Evolutionary conservation across 768 basidiomycete species (phyloP).

Genomic region (Boletus vinaceobasis): DNA sequence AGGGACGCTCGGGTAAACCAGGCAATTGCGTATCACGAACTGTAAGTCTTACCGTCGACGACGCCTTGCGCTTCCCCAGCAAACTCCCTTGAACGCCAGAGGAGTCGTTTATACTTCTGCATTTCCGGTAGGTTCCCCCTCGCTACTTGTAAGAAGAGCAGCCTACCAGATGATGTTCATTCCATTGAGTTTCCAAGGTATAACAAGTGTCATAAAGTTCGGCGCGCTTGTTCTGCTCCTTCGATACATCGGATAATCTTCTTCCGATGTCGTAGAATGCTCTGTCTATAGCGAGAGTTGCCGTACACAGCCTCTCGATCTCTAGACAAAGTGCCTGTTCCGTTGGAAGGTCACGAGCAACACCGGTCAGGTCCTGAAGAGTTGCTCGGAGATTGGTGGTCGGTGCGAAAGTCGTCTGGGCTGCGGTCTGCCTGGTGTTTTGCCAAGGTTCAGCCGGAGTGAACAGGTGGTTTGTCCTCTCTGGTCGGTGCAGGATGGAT

Average conservation of each 20-base stretch:
- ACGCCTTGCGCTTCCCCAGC: conserved; percentile 16
- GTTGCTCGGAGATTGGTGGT: neutral
- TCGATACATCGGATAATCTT: conserved; percentile 5
- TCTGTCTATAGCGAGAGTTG: conserved; percentile 16
- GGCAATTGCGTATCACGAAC: fast-evolving
- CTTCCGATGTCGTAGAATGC: conserved; percentile 14
- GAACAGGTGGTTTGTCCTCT: neutral
- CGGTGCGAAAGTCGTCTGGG: neutral
- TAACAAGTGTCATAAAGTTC: conserved; percentile 11
- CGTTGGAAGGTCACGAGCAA: conserved; percentile 2
- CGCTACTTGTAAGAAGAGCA: too few species aligned
- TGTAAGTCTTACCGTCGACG: conserved; percentile 12
- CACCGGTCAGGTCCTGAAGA: neutral
- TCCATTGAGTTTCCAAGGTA: conserved; percentile 14
- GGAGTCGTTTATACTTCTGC: conserved; percentile 14
- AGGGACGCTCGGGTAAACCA: neutral
- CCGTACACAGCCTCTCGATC: conserved; percentile 14
- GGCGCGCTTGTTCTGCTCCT: conserved; percentile 4
- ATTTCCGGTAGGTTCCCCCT: neutral
- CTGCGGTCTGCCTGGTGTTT: neutral
- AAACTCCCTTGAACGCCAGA: conserved; percentile 20
- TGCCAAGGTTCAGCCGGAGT: neutral
- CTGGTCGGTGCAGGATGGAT: neutral
- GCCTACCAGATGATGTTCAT: conserved; percentile 11
- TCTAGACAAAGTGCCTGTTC: conserved; percentile 15